Evolutionary conservation across 2,329 filamentous ascomycete species (phyloP), one percentile per base, ranked within the genome.

Genomic region (Xylogone sp.): DNA sequence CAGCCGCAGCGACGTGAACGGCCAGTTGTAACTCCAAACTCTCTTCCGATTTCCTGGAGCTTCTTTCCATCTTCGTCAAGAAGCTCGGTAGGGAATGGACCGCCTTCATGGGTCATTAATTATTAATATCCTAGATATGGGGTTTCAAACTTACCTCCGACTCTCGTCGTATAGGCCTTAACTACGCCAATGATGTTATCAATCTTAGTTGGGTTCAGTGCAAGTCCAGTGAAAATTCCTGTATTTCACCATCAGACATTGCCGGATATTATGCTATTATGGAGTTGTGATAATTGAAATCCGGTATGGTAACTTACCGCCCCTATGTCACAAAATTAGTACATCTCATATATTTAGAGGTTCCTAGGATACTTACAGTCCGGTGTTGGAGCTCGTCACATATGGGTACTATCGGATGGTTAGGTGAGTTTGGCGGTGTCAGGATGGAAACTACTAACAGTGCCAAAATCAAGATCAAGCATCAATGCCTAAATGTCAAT

Each of bases 31-130:
- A 62, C 61, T 44, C 59, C 59, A 47, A 53, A 71, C 65, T 76
- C 74, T 24, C 69, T 66, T 18, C 75, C 75, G 51, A 75, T 66
- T 49, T 75, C 66, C 61, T 79, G 75, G 22, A 79, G 70, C 58
- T 74, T 75, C 21, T 64, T 69, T 47, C 75, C 75, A 27, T 63
- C 56, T 60, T 75, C 72, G 52, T 66, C 69, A 9, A 65, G 56
- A 48, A 74, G 80, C 65, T 88, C 84, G 1, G 83, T 85, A 43
- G 84, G 83, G 71, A 88, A 87, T n/a, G 79, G 79, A 12, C 84
- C 84, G 43, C 74, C 74, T 39, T 39, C 8, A 16, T 39, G 8
- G 34, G n/a, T 39, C 13, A 39, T 7, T 39, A 39, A 16, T 39
- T 39, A 16, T 16, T 9, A 16, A 18, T 16, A 16, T 27, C 10